These are phyloP conservation scores for Agastache rugosa DNA, from an alignment of 257 asterid genomes.

Conservation along the genomic window DNA sequence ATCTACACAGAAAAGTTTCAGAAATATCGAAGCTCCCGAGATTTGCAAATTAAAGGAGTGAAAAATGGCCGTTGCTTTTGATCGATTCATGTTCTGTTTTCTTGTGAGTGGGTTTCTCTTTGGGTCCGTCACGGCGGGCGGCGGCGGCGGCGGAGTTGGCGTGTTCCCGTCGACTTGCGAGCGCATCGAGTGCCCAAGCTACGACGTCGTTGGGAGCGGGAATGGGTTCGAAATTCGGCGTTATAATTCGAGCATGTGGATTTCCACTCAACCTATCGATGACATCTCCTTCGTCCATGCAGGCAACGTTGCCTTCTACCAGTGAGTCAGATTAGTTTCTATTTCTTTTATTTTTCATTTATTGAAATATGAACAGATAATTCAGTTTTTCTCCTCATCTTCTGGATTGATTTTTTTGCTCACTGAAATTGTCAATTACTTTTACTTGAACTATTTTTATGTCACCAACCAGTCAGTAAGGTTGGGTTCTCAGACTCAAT, in stretches of 20 bases:
- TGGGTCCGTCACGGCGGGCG: not conserved
- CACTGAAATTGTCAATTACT: no score
- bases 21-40: not conserved
- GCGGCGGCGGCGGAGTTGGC: constrained; percentile 4
- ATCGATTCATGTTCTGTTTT: not conserved
- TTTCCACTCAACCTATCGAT: constrained; percentile 74
- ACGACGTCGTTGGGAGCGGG: constrained; percentile 62
- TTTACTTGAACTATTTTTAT: no score
- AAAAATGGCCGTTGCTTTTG: not conserved
- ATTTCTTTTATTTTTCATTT: no score
- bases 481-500: no score
- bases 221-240: constrained; percentile 80
- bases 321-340: constrained; percentile 41
- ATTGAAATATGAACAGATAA: not conserved
- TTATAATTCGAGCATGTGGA: constrained; percentile 71
- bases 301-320: constrained; percentile 59
- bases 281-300: constrained; percentile 70
- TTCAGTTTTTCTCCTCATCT: not conserved
- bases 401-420: not conserved
- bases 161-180: constrained; percentile 63
- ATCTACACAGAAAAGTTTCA: not conserved
- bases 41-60: not conserved
- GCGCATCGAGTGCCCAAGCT: constrained; percentile 82
- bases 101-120: not conserved
- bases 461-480: no score